Base-by-base conservation (phyloP, 371 early-diverging fungal species). In the Synchytrium microbalum region DNA sequence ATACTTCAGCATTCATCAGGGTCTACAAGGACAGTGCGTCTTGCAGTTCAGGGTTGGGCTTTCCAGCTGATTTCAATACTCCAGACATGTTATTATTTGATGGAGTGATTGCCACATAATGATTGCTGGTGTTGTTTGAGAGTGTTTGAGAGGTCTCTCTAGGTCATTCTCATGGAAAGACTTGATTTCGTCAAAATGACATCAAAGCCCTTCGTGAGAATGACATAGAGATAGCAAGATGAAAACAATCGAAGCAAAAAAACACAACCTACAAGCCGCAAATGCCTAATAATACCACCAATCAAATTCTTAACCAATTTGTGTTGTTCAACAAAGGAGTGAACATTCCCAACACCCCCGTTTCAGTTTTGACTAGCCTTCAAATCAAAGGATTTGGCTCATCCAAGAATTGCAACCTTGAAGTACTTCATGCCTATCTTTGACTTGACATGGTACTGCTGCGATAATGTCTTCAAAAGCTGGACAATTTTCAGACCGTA, bases 101-200 rank as follows among this genome's bases (percentile, higher is more conserved):
- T n/a, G n/a, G n/a, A n/a, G n/a, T n/a, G n/a, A n/a, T n/a, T n/a
- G n/a, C n/a, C n/a, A n/a, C n/a, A n/a, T n/a, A n/a, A n/a, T n/a
- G n/a, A n/a, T n/a, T n/a, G n/a, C n/a, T n/a, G n/a, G n/a, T n/a
- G n/a, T n/a, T n/a, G n/a, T n/a, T n/a, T n/a, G n/a, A n/a, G n/a
- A n/a, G n/a, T n/a, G n/a, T n/a, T n/a, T n/a, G n/a, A n/a, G n/a
- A n/a, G n/a, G n/a, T n/a, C n/a, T n/a, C n/a, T n/a, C n/a, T n/a
- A n/a, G n/a, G n/a, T n/a, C n/a, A n/a, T 96, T 79, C 94, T 95
- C 95, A 98, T 94, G 59, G 87, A 85, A 72, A 5, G 84, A 76
- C 28, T 84, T 82, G 66, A 97, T 94, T 67, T 97, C 97, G n/a
- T 86, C 81, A 62, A 97, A 72, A 32, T 88, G 83, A 14, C 92